Conservation (phyloP, 2,329 filamentous ascomycete species). For the Penicillium sp. region DNA sequence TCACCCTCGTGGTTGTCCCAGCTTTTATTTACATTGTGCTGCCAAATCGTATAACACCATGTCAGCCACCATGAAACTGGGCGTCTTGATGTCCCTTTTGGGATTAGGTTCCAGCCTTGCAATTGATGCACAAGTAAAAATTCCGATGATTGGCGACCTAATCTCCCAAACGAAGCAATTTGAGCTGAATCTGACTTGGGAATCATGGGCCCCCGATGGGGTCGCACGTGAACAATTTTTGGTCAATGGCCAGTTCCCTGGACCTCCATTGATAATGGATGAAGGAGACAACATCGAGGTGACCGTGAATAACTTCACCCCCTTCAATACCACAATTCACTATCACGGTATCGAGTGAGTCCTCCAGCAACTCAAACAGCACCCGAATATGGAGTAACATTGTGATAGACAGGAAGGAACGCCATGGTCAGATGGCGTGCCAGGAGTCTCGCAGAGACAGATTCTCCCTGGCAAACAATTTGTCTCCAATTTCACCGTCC, state of each 20-base stretch:
- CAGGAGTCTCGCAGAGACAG: slow-evolving; percentile 55
- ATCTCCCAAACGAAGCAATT: background rate
- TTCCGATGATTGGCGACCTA: background rate
- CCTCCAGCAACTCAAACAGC: background rate
- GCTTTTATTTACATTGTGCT: background rate
- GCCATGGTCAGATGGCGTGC: slow-evolving; percentile 61
- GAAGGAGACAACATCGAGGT: slow-evolving; percentile 32
- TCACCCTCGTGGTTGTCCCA: background rate
- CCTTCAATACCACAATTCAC: slow-evolving; percentile 15
- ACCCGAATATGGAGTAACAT: background rate
- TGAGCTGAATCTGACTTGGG: slow-evolving; percentile 35
- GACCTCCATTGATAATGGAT: slow-evolving; percentile 26
- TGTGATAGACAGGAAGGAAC: slow-evolving; percentile 31
- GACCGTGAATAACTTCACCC: slow-evolving; percentile 15
- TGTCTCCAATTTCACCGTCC: slow-evolving; percentile 48
- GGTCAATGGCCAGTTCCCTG: slow-evolving; percentile 35
- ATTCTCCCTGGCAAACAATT: slow-evolving; percentile 53
- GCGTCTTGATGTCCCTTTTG: background rate
- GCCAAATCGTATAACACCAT: background rate
- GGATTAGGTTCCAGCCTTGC: background rate
- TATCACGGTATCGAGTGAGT: slow-evolving; percentile 13
- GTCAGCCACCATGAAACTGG: background rate
- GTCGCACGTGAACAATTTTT: slow-evolving; percentile 23
- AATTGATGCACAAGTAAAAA: background rate
- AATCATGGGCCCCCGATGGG: slow-evolving; percentile 32